These are phyloP conservation scores for Tubosaeta sp. DNA, from an alignment of 768 basidiomycete species.

Conservation along the genomic window DNA sequence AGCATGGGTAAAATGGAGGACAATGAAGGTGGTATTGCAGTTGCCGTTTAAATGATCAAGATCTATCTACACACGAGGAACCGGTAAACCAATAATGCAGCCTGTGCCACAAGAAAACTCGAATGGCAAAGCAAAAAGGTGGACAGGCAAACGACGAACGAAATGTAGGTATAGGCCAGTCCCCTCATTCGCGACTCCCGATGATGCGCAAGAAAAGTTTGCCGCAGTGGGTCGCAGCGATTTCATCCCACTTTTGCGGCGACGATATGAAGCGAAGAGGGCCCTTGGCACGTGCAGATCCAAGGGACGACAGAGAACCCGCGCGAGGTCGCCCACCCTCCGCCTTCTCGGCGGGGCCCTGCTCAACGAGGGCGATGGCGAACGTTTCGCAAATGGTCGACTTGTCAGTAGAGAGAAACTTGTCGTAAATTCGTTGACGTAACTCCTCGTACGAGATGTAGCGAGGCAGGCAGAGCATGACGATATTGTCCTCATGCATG, in stretches of 20 bases:
- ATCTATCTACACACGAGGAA: neutral
- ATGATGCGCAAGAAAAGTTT: conserved; percentile 58
- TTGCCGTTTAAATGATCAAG: neutral
- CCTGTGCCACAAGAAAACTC: conserved; percentile 9
- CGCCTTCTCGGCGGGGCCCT: conserved; percentile 19
- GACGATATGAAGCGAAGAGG: conserved; percentile 45
- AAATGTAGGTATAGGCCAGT: neutral
- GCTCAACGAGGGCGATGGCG: conserved; percentile 50
- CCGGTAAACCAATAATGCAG: neutral
- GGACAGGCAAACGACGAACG: conserved; percentile 7
- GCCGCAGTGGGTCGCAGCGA: conserved; percentile 37
- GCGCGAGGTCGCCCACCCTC: conserved; percentile 25
- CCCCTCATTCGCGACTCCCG: conserved; percentile 25
- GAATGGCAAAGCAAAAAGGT: neutral
- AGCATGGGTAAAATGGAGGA: neutral
- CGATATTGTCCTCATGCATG: conserved; percentile 53
- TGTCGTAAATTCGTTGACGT: conserved; percentile 56
- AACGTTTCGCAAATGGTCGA: conserved; percentile 52
- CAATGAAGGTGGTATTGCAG: conserved; percentile 3
- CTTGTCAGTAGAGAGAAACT: conserved; percentile 61
- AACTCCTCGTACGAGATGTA: conserved; percentile 47
- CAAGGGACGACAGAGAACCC: conserved; percentile 33
- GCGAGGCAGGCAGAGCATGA: conserved; percentile 55
- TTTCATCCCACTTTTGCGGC: conserved; percentile 58
- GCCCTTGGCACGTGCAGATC: conserved; percentile 17